Base-by-base conservation (phyloP, 2,329 filamentous ascomycete genomes). In the Fusarium sp. region DNA sequence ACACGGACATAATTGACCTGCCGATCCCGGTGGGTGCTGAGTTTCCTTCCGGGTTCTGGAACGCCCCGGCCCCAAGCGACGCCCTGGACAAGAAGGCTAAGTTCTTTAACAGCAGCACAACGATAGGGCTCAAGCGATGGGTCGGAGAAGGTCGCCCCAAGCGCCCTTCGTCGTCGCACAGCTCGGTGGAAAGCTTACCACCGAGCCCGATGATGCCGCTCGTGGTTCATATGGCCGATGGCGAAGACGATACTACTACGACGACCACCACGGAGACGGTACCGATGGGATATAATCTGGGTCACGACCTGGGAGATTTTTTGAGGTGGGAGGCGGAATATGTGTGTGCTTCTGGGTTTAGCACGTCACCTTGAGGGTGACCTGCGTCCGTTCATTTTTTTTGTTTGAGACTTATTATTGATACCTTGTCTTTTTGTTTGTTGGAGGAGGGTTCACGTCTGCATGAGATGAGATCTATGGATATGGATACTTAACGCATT, bases 231-330 rank as follows among this genome's bases (percentile, higher is more conserved):
- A 78, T 77, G 34, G 79, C 79, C 23, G 78, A 80, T 42, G 80
- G 78, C 42, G 73, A 70, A 74, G 68, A 77, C 42, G 72, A 69
- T 60, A 71, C 44, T 23, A 16, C 23, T 6, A 62, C 16, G 6
- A 18, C 10, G 6, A 18, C 29, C 4, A 31, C 29, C 4, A 31
- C 67, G 27, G 71, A 73, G 34, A 65, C 75, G 25, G 82, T 86
- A 58, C 84, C 86, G 0, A 89, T 89, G 87, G 86, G 86, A 0
- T 89, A 84, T 73, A 89, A 89, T 67, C 79, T 89, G 2, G 82
- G 83, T 10, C 85, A 88, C 65, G 87, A 89, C 72, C 73, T 89
- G 38, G 85, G 84, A 1, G 86, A 89, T 65, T 89, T 87, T 69
- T 73, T 89, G 51, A 81, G 79, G 59, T 89, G 86, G 86, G 86